Evolutionary conservation across 2,329 filamentous ascomycete genomes (phyloP).

Genomic region (Thielaviopsis musarum): DNA sequence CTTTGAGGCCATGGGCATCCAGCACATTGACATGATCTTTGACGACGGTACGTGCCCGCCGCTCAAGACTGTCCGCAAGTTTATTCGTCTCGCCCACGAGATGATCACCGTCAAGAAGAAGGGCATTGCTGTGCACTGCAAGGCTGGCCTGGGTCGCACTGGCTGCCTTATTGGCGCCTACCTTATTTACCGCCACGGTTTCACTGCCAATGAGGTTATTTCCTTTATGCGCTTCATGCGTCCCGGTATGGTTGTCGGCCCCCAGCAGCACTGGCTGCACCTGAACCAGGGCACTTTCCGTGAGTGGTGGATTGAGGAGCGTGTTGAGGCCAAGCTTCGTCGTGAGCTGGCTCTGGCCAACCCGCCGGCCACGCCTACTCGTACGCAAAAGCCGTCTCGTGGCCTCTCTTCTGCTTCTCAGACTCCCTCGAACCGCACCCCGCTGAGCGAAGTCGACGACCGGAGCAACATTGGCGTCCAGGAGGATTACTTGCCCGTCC

Average conservation of each 20-base stretch:
- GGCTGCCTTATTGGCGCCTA: constrained; percentile 96
- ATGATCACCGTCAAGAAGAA: constrained; percentile 84
- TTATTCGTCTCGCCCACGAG: constrained; percentile 86
- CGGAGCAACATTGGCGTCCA: constrained; percentile 48
- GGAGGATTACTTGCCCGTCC: constrained; percentile 85
- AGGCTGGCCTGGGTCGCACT: constrained; percentile 86
- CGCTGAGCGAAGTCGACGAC: constrained; percentile 91
- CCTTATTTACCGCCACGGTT: constrained; percentile 90
- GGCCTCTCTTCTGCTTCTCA: constrained; percentile 54
- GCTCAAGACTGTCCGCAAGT: constrained; percentile 75
- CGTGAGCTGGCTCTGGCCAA: constrained; percentile 39
- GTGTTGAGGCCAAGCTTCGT: constrained; percentile 51
- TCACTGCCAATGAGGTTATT: constrained; percentile 94
- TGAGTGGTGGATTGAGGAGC: constrained; percentile 96
- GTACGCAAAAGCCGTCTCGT: constrained; percentile 40
- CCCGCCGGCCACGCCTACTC: constrained; percentile 42
- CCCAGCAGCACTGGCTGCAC: constrained; percentile 97
- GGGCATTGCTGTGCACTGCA: constrained; percentile 95
- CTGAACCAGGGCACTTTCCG: constrained; percentile 92
- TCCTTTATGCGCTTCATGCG: constrained; percentile 99
- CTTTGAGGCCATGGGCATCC: constrained; percentile 87
- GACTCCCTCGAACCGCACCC: constrained; percentile 65
- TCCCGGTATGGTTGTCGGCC: constrained; percentile 95
- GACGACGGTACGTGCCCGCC: constrained; percentile 94
- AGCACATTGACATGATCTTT: constrained; percentile 98